These are phyloP conservation scores for Claviceps pazoutovae DNA, from an alignment of 2,329 filamentous ascomycete genomes.

Conservation along the genomic window DNA sequence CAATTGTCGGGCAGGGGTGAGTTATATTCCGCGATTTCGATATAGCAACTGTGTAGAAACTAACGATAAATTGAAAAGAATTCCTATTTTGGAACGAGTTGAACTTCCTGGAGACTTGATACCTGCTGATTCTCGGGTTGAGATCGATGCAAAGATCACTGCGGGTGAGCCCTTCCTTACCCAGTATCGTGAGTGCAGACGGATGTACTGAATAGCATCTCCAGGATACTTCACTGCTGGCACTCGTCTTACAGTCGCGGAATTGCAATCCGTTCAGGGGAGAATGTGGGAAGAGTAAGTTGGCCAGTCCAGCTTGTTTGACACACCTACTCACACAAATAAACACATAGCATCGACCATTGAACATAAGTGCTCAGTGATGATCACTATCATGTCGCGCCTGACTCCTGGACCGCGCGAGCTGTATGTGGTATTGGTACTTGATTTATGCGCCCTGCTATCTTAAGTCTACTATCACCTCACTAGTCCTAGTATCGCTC, in stretches of 20 bases:
- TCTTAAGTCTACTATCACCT: not conserved
- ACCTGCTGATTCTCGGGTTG: conserved; percentile 86
- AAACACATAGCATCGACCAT: conserved; percentile 3
- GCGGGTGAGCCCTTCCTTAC: conserved; percentile 47
- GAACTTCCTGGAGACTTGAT: conserved; percentile 91
- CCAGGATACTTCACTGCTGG: conserved; percentile 70
- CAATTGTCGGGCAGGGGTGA: conserved; percentile 68
- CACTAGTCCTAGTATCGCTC: not conserved
- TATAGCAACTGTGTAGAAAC: not conserved
- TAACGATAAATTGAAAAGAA: conserved; percentile 27
- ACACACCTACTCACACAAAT: not conserved
- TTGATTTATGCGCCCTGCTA: not conserved
- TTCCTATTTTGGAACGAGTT: conserved; percentile 77
- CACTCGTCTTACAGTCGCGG: conserved; percentile 75
- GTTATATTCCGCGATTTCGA: not conserved
- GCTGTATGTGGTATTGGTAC: not conserved
- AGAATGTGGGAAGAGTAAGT: conserved; percentile 75
- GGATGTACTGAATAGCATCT: not conserved
- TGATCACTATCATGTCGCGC: not conserved
- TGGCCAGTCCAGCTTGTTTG: conserved; percentile 2
- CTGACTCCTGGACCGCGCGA: not conserved
- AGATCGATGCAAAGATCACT: conserved; percentile 97
- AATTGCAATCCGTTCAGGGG: conserved; percentile 74
- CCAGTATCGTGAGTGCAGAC: not conserved
- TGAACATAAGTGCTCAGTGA: not conserved